Percentiles rank a stretch among this genome's conserved stretches.
These are phyloP conservation scores for Pyrenochaeta sp. DNA, from an alignment of 2,329 filamentous ascomycete species.

Conservation along the genomic window DNA sequence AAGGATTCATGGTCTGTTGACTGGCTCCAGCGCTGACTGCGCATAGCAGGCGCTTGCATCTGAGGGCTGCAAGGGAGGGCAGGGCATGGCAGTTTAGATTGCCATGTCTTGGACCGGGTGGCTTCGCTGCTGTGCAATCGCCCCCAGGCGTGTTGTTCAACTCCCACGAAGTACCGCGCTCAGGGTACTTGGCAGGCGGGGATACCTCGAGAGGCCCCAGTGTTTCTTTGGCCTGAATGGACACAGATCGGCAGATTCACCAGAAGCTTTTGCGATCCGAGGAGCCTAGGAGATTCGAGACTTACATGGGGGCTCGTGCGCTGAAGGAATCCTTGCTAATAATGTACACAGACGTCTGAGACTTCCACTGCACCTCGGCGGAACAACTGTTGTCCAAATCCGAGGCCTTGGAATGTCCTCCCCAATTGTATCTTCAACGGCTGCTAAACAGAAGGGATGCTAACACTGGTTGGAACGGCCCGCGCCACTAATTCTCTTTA, in stretches of 20 bases:
- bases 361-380: not conserved
- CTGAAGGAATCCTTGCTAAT: no score
- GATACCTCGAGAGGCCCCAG: not conserved
- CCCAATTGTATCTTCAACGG: slow-evolving; percentile 2
- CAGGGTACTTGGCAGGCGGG: slow-evolving; percentile 3
- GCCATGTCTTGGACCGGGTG: no score
- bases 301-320: no score
- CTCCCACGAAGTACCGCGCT: not conserved
- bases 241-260: slow-evolving; percentile 11
- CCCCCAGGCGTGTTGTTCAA: no score
- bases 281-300: not conserved
- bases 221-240: not conserved
- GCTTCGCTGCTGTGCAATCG: not conserved
- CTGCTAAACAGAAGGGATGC: slow-evolving; percentile 4
- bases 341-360: no score
- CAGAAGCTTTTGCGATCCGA: not conserved
- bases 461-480: slow-evolving; percentile 12
- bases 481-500: slow-evolving; percentile 23
- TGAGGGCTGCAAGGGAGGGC: not conserved
- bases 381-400: not conserved
- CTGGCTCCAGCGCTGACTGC: slow-evolving; percentile 3
- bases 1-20: slow-evolving; percentile 3
- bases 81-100: not conserved
- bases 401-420: not conserved
- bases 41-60: not conserved